Evolutionary conservation across 2,329 filamentous ascomycete genomes (phyloP), one percentile per base, ranked within the genome.

Genomic region (Fusarium brevicatenulatum): DNA sequence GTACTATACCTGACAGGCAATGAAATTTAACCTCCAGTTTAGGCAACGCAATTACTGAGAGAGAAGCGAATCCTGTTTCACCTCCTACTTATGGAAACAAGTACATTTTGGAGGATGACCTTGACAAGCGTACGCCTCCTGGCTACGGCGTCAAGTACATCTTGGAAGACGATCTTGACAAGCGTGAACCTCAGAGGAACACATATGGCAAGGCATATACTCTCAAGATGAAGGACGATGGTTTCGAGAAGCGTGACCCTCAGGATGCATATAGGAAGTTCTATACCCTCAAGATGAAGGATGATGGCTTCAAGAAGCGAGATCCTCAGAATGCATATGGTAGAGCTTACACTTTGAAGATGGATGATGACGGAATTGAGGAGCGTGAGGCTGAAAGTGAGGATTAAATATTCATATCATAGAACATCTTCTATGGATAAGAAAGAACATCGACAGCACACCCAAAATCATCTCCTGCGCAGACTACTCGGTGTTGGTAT

Each of bases 1-100:
- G 3, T 5, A 1, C 7, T 16, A 5, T 8, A 0, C 2, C 0
- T 6, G 6, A 1, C 3, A 5, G 9, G 15, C 7, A 21, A 9
- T 4, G 18, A 0, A 3, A 10, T 8, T 15, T 66, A 15, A 66
- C 7, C 2, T 13, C 21, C 0, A 11, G 3, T 12, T 4, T 11
- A 54, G 49, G 2, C 1, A 19, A 36, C 23, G 23, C 1, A 7
- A 16, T 66, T 4, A 25, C 42, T 2, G 10, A 66, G 10, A 43
- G 63, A 12, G 63, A 64, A 5, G 30, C 23, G 4, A 18, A 37
- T 2, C n/a, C 57, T 8, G 15, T 36, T 36, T 5, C 23, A 3
- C 19, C 32, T 12, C 46, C 46, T 32, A 7, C 5, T 7, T 49
- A 49, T 4, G 46, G 28, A 7, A 10, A 7, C 2, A 47, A 30